phyloP scores from a whole-genome alignment of 495 filamentous ascomycete genomes.

The Geoglossum glabrum region DNA sequence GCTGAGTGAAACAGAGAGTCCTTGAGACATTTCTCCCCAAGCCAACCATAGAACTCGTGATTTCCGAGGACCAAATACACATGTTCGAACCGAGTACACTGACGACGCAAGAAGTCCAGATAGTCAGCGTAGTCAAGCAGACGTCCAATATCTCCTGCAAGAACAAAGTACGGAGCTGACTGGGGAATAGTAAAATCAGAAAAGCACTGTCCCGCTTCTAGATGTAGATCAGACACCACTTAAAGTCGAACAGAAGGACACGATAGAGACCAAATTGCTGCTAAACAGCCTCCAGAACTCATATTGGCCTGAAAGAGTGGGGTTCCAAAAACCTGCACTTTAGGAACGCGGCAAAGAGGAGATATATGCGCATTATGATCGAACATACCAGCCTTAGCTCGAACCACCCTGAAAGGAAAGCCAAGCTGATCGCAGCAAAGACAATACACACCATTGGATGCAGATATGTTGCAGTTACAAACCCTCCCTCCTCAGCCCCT shows the following conservation, averaged over 20 bases:
- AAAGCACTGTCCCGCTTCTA: slow-evolving; percentile 33
- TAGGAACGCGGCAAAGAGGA: too few species aligned
- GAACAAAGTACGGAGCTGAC: slow-evolving; percentile 28
- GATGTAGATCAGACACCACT: slow-evolving; percentile 36
- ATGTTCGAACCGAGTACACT: slow-evolving; percentile 23
- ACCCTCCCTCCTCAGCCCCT: not conserved
- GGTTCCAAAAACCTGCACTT: not conserved
- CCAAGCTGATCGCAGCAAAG: not conserved
- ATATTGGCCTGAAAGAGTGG: not conserved
- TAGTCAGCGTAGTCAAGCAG: slow-evolving; percentile 32
- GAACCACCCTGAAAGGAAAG: too few species aligned
- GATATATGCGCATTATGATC: too few species aligned
- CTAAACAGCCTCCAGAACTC: not conserved
- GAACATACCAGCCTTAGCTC: too few species aligned
- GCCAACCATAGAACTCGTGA: slow-evolving; percentile 35
- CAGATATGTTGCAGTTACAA: not conserved
- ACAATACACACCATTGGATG: not conserved
- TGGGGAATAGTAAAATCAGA: slow-evolving; percentile 25
- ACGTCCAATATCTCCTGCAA: slow-evolving; percentile 38
- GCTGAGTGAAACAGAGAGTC: slow-evolving; percentile 23
- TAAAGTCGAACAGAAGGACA: slow-evolving; percentile 19
- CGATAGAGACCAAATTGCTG: not conserved
- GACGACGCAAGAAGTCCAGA: slow-evolving; percentile 26
- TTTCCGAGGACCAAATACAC: slow-evolving; percentile 37
- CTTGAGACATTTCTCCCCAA: slow-evolving; percentile 19